Evolutionary conservation across 345 rosid genomes (phyloP), one percentile per base, ranked within the genome.

Genomic region (Melaleuca quinquenervia): DNA sequence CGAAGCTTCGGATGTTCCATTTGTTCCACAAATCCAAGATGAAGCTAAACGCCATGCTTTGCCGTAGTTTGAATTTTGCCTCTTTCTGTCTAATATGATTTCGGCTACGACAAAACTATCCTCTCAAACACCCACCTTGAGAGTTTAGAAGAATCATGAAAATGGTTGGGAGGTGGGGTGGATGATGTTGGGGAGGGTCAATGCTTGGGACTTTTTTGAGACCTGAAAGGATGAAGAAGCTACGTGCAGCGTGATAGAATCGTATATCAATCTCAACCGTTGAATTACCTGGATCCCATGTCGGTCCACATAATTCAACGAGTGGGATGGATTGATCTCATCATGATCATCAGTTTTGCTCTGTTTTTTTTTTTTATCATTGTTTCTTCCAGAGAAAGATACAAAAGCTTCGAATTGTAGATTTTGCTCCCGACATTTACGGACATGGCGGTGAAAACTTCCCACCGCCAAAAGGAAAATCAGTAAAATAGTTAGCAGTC

Each of bases 381-480:
- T 41, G 3, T 41, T 41, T 41, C 41, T 41, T 41, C 41, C 4
- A 41, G 41, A 41, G 41, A 41, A 41, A 41, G 41, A 41, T 41
- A 41, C 41, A 41, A 41, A 41, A 41, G 41, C 41, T 41, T 41
- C 41, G 41, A 41, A 41, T 41, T 41, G 41, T 41, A 41, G 41
- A 41, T 41, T 41, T 41, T 41, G 3, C 41, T 41, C 41, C 2
- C 41, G 99, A 98, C 80, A 82, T 90, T 54, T 98, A 96, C 84
- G 98, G 98, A 83, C 97, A 96, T 88, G 99, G 99, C 85, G 96
- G 95, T 90, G 98, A 97, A 88, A 93, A 95, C 84, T 95, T 97
- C 76, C 92, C 96, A 49, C 96, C 98, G 75, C 96, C 98, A 22
- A 87, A 90, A 53, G 96, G 96, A 87, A 94, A 93, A 85, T 90